Conservation (phyloP, 495 filamentous ascomycete species). For the Penicillium argentinense region DNA sequence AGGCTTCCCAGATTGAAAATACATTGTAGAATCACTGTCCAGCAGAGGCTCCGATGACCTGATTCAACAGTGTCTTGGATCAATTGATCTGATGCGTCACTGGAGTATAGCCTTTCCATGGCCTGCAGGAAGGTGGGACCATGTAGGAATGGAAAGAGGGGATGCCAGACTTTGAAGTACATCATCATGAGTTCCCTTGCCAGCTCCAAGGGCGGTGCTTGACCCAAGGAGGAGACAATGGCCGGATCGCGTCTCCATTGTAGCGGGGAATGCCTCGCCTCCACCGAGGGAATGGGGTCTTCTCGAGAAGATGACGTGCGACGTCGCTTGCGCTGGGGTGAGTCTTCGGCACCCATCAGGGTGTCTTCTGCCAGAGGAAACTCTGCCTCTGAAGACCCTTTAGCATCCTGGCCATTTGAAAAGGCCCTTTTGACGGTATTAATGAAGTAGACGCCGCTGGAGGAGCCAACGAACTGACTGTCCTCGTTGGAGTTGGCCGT, state of each 20-base stretch:
- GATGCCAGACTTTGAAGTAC: conserved; percentile 49
- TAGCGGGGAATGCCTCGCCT: conserved; percentile 10
- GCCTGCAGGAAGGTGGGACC: conserved; percentile 49
- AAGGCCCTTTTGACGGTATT: conserved; percentile 45
- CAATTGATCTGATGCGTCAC: not conserved
- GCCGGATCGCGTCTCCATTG: conserved; percentile 37
- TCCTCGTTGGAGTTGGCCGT: conserved; percentile 44
- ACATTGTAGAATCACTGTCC: conserved; percentile 42
- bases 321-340: conserved; percentile 21
- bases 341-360: conserved; percentile 33
- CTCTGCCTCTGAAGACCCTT: conserved; percentile 20
- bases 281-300: conserved; percentile 8
- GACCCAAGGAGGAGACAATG: conserved; percentile 27
- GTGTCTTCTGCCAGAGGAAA: conserved; percentile 43
- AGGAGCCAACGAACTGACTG: conserved; percentile 43
- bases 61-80: not conserved
- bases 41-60: conserved; percentile 31
- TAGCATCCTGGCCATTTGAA: conserved; percentile 22
- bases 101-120: conserved; percentile 45
- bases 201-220: conserved; percentile 27
- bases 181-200: conserved; percentile 40
- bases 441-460: conserved; percentile 45
- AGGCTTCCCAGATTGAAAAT: conserved; percentile 38
- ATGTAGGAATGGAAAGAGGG: conserved; percentile 51
- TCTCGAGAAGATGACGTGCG: conserved; percentile 13